Conservation (phyloP, 176 grass and related monocot species). For the Musa troglodytarum region DNA sequence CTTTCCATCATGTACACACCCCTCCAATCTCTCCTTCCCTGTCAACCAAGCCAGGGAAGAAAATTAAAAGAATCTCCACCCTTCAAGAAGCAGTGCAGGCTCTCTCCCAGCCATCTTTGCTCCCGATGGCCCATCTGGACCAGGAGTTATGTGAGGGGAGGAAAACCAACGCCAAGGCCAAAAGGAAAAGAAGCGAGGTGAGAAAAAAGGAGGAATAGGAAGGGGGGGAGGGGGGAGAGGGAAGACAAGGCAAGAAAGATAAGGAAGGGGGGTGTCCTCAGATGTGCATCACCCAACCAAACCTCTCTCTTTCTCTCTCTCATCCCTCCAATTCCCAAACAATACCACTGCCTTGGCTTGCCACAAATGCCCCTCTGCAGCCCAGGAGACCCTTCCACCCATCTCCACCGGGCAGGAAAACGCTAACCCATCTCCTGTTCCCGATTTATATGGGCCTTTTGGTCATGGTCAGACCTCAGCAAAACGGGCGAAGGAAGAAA, state of each 20-base stretch:
- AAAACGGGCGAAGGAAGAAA: constrained; percentile 3
- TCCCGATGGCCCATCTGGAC: constrained; percentile 23
- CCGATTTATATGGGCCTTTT: constrained; percentile 51
- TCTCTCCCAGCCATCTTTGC: constrained; percentile 4
- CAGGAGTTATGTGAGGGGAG: constrained; percentile 16
- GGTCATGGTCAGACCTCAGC: constrained; percentile 25
- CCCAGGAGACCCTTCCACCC: constrained; percentile 32
- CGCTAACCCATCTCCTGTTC: constrained; percentile 30
- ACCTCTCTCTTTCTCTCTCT: constrained; percentile 22
- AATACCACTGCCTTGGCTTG: constrained; percentile 31
- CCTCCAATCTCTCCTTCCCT: not conserved
- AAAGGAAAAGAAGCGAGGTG: not conserved
- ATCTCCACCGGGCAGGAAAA: constrained; percentile 33
- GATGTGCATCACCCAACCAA: constrained; percentile 32
- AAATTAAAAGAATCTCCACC: constrained; percentile 37
- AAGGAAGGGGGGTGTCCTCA: constrained; percentile 13
- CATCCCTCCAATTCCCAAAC: constrained; percentile 25
- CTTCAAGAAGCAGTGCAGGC: constrained; percentile 30
- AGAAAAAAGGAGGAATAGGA: constrained; percentile 18
- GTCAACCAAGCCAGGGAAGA: constrained; percentile 13
- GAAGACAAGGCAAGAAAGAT: constrained; percentile 23
- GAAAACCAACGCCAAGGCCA: constrained; percentile 8
- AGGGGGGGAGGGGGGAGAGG: constrained; percentile 1
- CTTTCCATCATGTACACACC: not conserved
- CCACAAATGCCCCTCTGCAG: constrained; percentile 48